These are phyloP conservation scores for Metarhizium brunneum DNA, from an alignment of 2,329 filamentous ascomycete species.

Conservation along the genomic window DNA sequence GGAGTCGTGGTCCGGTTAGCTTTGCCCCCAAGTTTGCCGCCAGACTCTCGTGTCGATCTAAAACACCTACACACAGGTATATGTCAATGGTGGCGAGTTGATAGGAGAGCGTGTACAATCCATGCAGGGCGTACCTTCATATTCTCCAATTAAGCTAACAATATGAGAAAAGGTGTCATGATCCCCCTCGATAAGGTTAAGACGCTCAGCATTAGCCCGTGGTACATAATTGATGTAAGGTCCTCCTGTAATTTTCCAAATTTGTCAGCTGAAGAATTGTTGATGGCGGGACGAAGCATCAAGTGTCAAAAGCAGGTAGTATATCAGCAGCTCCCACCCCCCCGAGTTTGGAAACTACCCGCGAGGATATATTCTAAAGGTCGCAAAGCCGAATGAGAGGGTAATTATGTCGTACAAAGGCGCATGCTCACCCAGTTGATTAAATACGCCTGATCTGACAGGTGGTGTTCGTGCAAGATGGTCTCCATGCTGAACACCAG, in stretches of 20 bases:
- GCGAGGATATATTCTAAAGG: background rate
- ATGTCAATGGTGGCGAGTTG: background rate
- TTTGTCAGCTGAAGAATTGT: background rate
- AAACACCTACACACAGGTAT: constrained; percentile 44
- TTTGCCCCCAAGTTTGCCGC: constrained; percentile 78
- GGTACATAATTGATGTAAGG: constrained; percentile 44
- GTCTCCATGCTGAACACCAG: constrained; percentile 26
- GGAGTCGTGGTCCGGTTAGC: constrained; percentile 69
- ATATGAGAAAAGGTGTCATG: constrained; percentile 64
- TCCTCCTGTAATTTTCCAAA: background rate
- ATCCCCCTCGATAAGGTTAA: constrained; percentile 44
- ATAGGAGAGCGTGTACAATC: constrained; percentile 2
- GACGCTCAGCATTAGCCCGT: constrained; percentile 31
- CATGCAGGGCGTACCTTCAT: constrained; percentile 47
- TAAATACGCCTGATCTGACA: background rate
- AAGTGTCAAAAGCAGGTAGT: background rate
- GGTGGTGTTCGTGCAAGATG: constrained; percentile 11
- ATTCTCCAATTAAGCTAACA: constrained; percentile 63
- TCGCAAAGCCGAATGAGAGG: background rate
- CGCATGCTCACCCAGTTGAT: background rate
- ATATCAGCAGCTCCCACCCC: background rate
- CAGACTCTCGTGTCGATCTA: constrained; percentile 78
- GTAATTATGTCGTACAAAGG: background rate
- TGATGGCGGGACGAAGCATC: constrained; percentile 12
- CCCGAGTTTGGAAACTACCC: background rate